These are phyloP conservation scores for Acanthamoeba lugdunensis DNA, from an alignment of 208 protist species.

Conservation along the genomic window DNA sequence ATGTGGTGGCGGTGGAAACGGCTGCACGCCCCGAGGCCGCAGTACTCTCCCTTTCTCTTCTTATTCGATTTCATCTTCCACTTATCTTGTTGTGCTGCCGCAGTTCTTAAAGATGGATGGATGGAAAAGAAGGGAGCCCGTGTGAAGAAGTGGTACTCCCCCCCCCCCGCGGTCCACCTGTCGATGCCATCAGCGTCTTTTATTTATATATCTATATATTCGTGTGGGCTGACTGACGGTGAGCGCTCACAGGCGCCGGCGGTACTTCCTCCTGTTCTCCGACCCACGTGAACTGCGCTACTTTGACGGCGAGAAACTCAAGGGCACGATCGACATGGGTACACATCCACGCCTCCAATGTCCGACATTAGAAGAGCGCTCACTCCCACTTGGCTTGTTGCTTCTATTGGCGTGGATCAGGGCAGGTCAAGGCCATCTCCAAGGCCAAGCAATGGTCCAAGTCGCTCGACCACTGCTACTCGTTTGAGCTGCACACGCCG, in stretches of 20 bases:
- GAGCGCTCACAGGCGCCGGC: conserved; percentile 43
- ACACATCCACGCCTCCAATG: not conserved
- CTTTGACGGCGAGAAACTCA: conserved; percentile 16
- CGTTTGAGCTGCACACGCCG: conserved; percentile 43
- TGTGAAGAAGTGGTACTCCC: conserved; percentile 25
- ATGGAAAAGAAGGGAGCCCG: conserved; percentile 19
- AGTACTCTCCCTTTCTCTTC: not conserved
- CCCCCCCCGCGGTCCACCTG: no score
- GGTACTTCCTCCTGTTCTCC: conserved; percentile 6
- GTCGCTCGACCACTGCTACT: conserved; percentile 59
- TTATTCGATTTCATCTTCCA: not conserved
- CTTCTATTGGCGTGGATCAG: not conserved
- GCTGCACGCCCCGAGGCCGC: not conserved
- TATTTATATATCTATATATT: not conserved
- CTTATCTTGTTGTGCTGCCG: not conserved
- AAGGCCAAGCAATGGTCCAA: conserved; percentile 16
- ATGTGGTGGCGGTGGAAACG: not conserved
- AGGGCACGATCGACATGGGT: conserved; percentile 48
- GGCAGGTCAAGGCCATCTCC: not conserved
- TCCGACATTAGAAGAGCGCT: no score
- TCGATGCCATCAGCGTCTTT: no score
- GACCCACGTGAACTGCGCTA: conserved; percentile 17
- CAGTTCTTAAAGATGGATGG: conserved; percentile 43
- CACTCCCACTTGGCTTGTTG: not conserved
- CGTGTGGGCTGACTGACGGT: no score